These are phyloP conservation scores for Ustilago bromivora DNA, from an alignment of 1,284 basidiomycete genomes.

Conservation along the genomic window DNA sequence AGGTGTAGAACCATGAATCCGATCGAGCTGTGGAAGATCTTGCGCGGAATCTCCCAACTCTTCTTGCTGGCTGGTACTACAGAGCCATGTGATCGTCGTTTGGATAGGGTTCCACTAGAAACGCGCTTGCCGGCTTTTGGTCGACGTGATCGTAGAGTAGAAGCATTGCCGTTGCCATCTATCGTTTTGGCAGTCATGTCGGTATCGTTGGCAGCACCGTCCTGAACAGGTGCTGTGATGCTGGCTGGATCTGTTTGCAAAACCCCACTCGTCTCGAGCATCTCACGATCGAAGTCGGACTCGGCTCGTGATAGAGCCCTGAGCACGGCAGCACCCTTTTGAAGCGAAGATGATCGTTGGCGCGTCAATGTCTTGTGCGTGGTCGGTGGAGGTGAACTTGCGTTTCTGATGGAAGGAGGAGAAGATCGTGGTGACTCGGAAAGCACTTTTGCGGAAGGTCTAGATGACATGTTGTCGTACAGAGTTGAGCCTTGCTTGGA, in stretches of 20 bases:
- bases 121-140: slow-evolving; percentile 25
- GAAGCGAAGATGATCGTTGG: slow-evolving; percentile 60
- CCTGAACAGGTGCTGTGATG: slow-evolving; percentile 26
- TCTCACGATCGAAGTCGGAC: slow-evolving; percentile 52
- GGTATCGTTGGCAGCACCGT: background rate
- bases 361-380: slow-evolving; percentile 28
- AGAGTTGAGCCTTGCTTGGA: background rate
- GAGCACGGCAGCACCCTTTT: slow-evolving; percentile 67
- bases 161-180: background rate
- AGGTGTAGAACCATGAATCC: slow-evolving; percentile 87
- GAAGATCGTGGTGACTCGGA: slow-evolving; percentile 44
- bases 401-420: slow-evolving; percentile 22
- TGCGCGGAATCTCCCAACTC: slow-evolving; percentile 84
- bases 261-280: slow-evolving; percentile 24
- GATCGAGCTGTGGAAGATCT: slow-evolving; percentile 88
- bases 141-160: slow-evolving; percentile 25
- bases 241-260: slow-evolving; percentile 24
- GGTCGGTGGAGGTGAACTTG: slow-evolving; percentile 16
- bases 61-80: slow-evolving; percentile 26
- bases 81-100: slow-evolving; percentile 14
- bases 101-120: slow-evolving; percentile 16
- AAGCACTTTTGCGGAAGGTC: slow-evolving; percentile 25
- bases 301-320: slow-evolving; percentile 62
- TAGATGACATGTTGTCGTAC: slow-evolving; percentile 19
- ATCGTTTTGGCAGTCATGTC: slow-evolving; percentile 15